These are phyloP conservation scores for Aspergillus diversus DNA, from an alignment of 495 filamentous ascomycete species.

Conservation along the genomic window DNA sequence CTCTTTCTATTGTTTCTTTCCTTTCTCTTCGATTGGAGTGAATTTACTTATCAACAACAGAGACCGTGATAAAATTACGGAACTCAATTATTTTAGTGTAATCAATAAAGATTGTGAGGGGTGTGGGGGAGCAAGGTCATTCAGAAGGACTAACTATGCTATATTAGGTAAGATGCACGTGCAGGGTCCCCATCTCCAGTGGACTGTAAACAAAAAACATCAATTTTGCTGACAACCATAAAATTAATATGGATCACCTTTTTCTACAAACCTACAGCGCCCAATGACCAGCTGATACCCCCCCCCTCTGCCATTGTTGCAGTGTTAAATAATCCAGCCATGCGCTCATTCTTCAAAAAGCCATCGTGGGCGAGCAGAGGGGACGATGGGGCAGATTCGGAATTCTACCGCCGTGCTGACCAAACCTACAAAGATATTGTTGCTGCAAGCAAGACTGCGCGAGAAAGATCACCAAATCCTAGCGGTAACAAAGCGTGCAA, in stretches of 20 bases:
- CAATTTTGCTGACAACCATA: no score
- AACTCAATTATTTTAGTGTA: no score
- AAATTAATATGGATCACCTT: no score
- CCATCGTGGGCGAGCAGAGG: slow-evolving; percentile 57
- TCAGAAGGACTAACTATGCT: no score
- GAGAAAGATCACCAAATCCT: slow-evolving; percentile 26
- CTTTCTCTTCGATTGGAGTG: no score
- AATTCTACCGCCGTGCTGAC: slow-evolving; percentile 69
- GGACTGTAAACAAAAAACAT: no score
- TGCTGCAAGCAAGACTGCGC: slow-evolving; percentile 51
- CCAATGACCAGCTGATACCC: no score
- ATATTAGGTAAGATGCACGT: background rate
- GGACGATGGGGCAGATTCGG: slow-evolving; percentile 47
- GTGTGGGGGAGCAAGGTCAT: background rate
- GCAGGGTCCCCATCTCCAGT: background rate
- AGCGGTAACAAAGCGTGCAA: slow-evolving; percentile 15
- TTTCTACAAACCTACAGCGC: no score
- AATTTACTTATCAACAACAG: no score
- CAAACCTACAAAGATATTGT: slow-evolving; percentile 64
- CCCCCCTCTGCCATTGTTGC: background rate
- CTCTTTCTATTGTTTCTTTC: no score
- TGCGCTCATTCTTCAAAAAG: slow-evolving; percentile 70
- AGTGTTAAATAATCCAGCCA: slow-evolving; percentile 28
- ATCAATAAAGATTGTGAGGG: no score
- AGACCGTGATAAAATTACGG: no score